These are phyloP conservation scores for Penicillium sp. DNA, from an alignment of 2,329 filamentous ascomycete species.

Conservation along the genomic window DNA sequence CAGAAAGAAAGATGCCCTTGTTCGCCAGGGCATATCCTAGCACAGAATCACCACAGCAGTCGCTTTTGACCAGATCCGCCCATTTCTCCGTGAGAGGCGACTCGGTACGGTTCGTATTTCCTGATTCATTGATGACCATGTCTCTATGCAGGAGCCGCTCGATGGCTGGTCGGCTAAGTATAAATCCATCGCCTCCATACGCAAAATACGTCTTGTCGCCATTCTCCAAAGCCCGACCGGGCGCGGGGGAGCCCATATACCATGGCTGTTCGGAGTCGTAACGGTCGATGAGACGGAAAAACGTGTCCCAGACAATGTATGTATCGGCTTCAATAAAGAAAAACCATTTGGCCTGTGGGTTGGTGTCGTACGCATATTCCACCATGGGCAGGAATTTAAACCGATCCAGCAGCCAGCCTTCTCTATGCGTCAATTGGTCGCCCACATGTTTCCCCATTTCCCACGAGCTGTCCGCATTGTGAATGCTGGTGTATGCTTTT, in stretches of 20 bases:
- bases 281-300: slow-evolving; percentile 50
- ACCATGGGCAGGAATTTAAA: slow-evolving; percentile 59
- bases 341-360: slow-evolving; percentile 53
- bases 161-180: slow-evolving; percentile 50
- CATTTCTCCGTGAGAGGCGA: slow-evolving; percentile 38
- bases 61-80: slow-evolving; percentile 39
- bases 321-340: slow-evolving; percentile 59
- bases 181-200: slow-evolving; percentile 52
- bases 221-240: slow-evolving; percentile 38
- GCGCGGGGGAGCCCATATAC: slow-evolving; percentile 54
- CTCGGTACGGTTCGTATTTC: slow-evolving; percentile 37
- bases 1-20: slow-evolving; percentile 43
- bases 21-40: slow-evolving; percentile 47
- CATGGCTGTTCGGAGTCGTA: slow-evolving; percentile 46
- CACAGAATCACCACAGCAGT: slow-evolving; percentile 54
- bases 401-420: slow-evolving; percentile 52
- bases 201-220: slow-evolving; percentile 43
- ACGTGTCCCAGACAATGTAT: slow-evolving; percentile 52
- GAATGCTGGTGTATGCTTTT: slow-evolving; percentile 32
- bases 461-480: slow-evolving; percentile 26
- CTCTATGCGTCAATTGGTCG: slow-evolving; percentile 25
- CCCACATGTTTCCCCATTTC: slow-evolving; percentile 27
- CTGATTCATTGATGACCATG: slow-evolving; percentile 25
- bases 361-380: slow-evolving; percentile 43
- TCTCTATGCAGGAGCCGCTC: slow-evolving; percentile 41